A percentile compares a stretch with the other conserved stretches of the same genome.
phyloP scores from a whole-genome alignment of 345 rosid species.

The Euclidium syriacum region DNA sequence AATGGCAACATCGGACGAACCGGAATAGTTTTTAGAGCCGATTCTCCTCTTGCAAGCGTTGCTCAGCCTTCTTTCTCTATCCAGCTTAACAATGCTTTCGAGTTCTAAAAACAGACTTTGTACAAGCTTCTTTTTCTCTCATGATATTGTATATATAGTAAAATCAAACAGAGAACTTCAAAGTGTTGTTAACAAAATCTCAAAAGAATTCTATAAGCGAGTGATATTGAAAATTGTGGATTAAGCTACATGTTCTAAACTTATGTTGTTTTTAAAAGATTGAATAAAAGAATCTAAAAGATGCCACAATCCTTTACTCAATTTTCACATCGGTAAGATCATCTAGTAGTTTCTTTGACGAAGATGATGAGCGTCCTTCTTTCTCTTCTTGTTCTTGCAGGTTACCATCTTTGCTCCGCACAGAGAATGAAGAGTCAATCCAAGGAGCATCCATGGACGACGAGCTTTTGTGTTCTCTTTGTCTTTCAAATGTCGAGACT shows the following conservation, averaged over 20 bases:
- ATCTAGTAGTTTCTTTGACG: constrained; percentile 21
- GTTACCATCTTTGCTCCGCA: constrained; percentile 33
- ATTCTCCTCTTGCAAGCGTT: constrained; percentile 56
- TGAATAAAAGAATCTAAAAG: neutral
- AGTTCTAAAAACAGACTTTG: constrained; percentile 49
- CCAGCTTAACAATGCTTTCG: constrained; percentile 76
- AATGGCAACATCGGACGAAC: constrained; percentile 80
- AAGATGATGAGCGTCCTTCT: constrained; percentile 11
- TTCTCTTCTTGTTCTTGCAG: constrained; percentile 5
- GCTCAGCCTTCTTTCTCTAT: constrained; percentile 69
- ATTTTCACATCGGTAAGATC: constrained; percentile 20
- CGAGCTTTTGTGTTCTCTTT: constrained; percentile 32
- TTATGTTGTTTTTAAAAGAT: neutral
- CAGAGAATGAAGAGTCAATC: constrained; percentile 48
- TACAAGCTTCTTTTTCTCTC: neutral
- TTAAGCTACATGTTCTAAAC: neutral
- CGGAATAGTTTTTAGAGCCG: constrained; percentile 67
- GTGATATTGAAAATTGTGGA: neutral
- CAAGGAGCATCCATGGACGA: constrained; percentile 64
- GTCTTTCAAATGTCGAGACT: constrained; percentile 38
- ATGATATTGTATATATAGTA: constrained; percentile 18
- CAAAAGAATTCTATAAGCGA: neutral
- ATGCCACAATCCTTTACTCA: constrained; percentile 9
- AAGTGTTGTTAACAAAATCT: neutral
- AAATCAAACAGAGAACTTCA: neutral